Evolutionary conservation across 306 rosid species (phyloP).

Genomic region (Casuarina cunninghamiana): DNA sequence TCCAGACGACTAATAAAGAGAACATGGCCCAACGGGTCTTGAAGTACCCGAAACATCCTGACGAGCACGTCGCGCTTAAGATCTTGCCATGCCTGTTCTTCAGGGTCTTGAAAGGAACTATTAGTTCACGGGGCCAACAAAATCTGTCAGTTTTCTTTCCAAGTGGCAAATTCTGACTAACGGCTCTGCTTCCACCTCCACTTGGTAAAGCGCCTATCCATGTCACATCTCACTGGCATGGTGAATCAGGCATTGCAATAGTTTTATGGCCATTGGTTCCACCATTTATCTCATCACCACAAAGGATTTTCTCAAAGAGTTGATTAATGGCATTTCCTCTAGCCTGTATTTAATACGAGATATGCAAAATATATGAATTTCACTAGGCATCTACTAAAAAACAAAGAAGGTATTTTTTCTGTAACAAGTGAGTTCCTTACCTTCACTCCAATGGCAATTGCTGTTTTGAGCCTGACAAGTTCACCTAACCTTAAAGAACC

Average conservation of each 20-base stretch:
- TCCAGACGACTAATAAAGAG: not conserved
- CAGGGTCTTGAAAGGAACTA: not conserved
- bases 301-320: constrained; percentile 42
- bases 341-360: constrained; percentile 41
- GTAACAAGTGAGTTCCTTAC: constrained; percentile 28
- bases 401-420: not conserved
- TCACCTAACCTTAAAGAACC: constrained; percentile 80
- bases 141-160: not conserved
- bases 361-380: not conserved
- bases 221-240: not conserved
- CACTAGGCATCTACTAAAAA: not conserved
- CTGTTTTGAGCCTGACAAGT: constrained; percentile 70
- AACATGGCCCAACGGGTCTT: not conserved
- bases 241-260: constrained; percentile 16
- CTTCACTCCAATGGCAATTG: constrained; percentile 86
- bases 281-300: constrained; percentile 11
- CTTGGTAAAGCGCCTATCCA: not conserved
- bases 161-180: not conserved
- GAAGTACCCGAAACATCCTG: not conserved
- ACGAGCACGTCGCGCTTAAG: not conserved
- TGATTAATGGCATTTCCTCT: constrained; percentile 54
- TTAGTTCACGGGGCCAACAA: not conserved
- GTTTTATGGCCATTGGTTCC: constrained; percentile 8
- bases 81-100: not conserved
- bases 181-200: not conserved